A percentile compares a stretch with the other conserved stretches of the same genome.
phyloP scores from a whole-genome alignment of 768 basidiomycete genomes.

The Erythrobasidium yunnanense region DNA sequence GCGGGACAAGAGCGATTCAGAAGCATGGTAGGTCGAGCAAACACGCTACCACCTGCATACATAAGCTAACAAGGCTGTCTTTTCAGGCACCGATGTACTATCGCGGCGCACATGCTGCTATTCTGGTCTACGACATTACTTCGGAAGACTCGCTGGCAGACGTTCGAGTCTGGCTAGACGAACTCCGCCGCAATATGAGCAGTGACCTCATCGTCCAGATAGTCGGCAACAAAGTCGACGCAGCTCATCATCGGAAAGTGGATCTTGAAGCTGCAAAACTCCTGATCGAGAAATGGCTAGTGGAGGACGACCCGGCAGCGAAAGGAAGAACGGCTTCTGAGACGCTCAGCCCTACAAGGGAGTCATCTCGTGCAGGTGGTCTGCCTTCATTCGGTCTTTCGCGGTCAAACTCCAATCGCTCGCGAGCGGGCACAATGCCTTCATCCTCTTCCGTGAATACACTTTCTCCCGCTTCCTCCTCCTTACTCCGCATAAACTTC shows the following conservation, averaged over 20 bases:
- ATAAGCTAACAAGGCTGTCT: no score
- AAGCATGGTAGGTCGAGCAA: slow-evolving; percentile 13
- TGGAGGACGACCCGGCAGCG: neutral
- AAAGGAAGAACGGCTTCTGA: neutral
- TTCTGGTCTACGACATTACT: slow-evolving; percentile 91
- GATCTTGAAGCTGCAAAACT: slow-evolving; percentile 64
- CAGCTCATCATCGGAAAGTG: slow-evolving; percentile 34
- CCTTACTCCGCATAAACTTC: no score
- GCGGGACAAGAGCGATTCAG: slow-evolving; percentile 54
- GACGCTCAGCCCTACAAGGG: neutral
- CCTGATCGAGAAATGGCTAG: slow-evolving; percentile 71
- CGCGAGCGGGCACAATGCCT: neutral
- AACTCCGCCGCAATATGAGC: slow-evolving; percentile 39
- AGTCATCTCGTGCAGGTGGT: neutral
- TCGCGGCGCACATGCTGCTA: slow-evolving; percentile 85
- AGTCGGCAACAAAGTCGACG: slow-evolving; percentile 65
- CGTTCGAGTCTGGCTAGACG: slow-evolving; percentile 74
- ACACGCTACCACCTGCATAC: no score
- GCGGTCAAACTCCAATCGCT: neutral
- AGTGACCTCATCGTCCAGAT: slow-evolving; percentile 80
- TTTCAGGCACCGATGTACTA: slow-evolving; percentile 84
- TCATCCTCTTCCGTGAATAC: neutral
- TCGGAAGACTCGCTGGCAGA: slow-evolving; percentile 78
- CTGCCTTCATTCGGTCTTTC: neutral
- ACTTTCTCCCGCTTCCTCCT: neutral